These are phyloP conservation scores for Trametes coccinea DNA, from an alignment of 768 basidiomycete species.

Conservation along the genomic window DNA sequence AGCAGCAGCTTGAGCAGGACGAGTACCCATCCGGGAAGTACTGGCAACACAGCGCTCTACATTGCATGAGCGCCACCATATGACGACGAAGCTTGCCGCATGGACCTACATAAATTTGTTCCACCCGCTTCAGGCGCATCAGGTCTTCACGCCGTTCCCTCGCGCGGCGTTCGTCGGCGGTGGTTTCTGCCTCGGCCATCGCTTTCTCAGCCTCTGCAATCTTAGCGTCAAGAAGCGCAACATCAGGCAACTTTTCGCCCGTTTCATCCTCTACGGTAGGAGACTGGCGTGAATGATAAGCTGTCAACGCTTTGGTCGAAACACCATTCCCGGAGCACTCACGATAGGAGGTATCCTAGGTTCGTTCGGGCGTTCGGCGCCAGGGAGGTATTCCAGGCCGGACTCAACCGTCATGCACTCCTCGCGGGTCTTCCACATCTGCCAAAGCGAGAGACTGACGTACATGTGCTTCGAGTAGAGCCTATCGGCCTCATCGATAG, in stretches of 20 bases:
- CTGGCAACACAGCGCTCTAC: slow-evolving; percentile 81
- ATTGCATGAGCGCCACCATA: not conserved
- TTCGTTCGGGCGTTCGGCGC: slow-evolving; percentile 57
- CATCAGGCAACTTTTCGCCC: slow-evolving; percentile 68
- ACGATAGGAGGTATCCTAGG: slow-evolving; percentile 37
- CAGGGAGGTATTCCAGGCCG: slow-evolving; percentile 80
- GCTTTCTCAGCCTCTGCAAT: slow-evolving; percentile 64
- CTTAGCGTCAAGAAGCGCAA: slow-evolving; percentile 70
- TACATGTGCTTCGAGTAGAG: slow-evolving; percentile 91
- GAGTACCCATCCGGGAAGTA: slow-evolving; percentile 86
- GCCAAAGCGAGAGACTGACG: slow-evolving; percentile 81
- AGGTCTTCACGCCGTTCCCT: slow-evolving; percentile 77
- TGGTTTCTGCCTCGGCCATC: slow-evolving; percentile 50
- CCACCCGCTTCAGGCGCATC: slow-evolving; percentile 84
- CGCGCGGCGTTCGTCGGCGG: slow-evolving; percentile 57
- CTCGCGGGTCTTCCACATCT: slow-evolving; percentile 95
- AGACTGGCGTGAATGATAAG: slow-evolving; percentile 2
- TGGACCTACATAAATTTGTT: slow-evolving; percentile 81
- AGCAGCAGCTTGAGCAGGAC: slow-evolving; percentile 90
- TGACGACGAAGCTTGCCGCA: not conserved
- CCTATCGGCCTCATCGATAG: slow-evolving; percentile 93
- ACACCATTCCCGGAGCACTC: slow-evolving; percentile 32
- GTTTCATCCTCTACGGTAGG: slow-evolving; percentile 51
- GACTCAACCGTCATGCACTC: slow-evolving; percentile 95
- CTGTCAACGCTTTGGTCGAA: not conserved